Evolutionary conservation across 2,329 filamentous ascomycete genomes (phyloP).

Genomic region (Leptosphaerulina australis): DNA sequence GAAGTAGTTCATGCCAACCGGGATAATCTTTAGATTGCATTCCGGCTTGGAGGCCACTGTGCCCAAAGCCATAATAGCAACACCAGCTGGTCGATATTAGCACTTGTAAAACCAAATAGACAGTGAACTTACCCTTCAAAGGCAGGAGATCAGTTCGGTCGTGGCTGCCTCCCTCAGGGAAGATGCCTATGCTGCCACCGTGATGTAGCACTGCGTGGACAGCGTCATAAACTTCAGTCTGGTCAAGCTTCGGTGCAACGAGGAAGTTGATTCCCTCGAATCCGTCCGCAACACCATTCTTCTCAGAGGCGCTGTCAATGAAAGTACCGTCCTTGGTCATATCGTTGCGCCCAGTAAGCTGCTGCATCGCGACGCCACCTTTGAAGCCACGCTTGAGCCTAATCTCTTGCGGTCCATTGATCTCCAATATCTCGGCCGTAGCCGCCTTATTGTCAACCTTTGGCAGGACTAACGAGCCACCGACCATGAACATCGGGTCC

Average conservation of each 20-base stretch:
- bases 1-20: constrained; percentile 99
- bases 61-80: constrained; percentile 96
- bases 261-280: constrained; percentile 84
- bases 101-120: not conserved
- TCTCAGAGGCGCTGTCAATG: constrained; percentile 58
- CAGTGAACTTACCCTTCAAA: constrained; percentile 63
- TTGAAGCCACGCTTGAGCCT: constrained; percentile 87
- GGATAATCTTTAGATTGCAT: constrained; percentile 91
- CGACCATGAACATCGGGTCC: constrained; percentile 55
- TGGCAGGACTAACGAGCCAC: constrained; percentile 86
- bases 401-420: constrained; percentile 79
- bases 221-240: constrained; percentile 89
- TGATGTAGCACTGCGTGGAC: constrained; percentile 83
- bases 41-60: constrained; percentile 83
- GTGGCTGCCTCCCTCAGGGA: constrained; percentile 95
- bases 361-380: constrained; percentile 72
- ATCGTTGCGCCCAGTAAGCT: constrained; percentile 81
- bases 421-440: constrained; percentile 82
- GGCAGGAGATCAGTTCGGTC: constrained; percentile 90
- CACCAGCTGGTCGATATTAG: constrained; percentile 67
- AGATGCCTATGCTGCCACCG: constrained; percentile 93
- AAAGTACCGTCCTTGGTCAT: constrained; percentile 71
- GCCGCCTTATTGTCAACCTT: constrained; percentile 81
- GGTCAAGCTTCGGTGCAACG: constrained; percentile 89
- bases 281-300: constrained; percentile 58